Conservation (phyloP, 257 asterid genomes). For the Asclepias syriaca region DNA sequence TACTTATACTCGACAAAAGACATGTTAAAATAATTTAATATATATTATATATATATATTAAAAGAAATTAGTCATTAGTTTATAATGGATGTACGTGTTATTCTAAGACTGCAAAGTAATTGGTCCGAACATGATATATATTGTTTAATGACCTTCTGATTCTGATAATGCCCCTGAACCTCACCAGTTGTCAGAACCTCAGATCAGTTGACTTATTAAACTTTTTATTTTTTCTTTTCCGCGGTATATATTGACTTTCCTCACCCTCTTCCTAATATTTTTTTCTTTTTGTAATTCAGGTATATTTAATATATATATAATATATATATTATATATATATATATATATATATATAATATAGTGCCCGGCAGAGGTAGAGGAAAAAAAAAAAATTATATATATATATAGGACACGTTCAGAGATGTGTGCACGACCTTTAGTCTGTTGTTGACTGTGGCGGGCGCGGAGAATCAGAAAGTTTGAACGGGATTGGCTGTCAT, state of each 20-base stretch:
- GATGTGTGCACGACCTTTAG: background rate
- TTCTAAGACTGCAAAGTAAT: too few relatives aligned
- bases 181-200: slow-evolving; percentile 5
- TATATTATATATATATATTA: too few relatives aligned
- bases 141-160: background rate
- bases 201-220: slow-evolving; percentile 1
- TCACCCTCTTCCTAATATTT: background rate
- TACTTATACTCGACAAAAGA: too few relatives aligned
- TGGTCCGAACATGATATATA: too few relatives aligned
- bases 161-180: background rate
- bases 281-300: background rate
- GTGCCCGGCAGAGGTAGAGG: background rate
- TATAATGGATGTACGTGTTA: too few relatives aligned
- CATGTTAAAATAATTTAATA: too few relatives aligned
- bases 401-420: too few relatives aligned
- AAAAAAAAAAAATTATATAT: fast-evolving
- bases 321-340: background rate
- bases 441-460: background rate
- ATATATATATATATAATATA: background rate
- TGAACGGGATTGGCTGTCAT: background rate
- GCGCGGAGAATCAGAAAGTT: slow-evolving; percentile 1
- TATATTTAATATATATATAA: background rate
- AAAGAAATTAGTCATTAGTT: too few relatives aligned
- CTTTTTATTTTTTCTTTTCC: background rate
- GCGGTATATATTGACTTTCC: background rate